These are phyloP conservation scores for Suhomyces chickasaworum DNA, from an alignment of 1,139 yeast genomes.

Conservation along the genomic window DNA sequence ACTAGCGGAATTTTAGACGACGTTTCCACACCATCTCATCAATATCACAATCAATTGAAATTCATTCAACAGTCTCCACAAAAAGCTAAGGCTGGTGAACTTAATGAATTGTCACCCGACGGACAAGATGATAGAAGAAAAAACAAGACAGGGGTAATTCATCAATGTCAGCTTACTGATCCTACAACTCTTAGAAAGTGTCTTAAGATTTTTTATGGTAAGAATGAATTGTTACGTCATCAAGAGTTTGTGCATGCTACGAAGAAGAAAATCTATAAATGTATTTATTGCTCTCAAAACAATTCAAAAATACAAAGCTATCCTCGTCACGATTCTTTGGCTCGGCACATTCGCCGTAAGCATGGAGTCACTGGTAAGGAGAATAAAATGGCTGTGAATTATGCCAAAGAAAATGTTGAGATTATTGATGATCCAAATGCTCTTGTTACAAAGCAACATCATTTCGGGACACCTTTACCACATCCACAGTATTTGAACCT, in stretches of 20 bases:
- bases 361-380: constrained; percentile 52
- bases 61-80: constrained; percentile 16
- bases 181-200: constrained; percentile 37
- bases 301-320: constrained; percentile 46
- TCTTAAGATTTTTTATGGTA: constrained; percentile 47
- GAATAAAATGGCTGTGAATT: constrained; percentile 49
- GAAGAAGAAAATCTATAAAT: constrained; percentile 45
- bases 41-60: constrained; percentile 15
- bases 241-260: constrained; percentile 54
- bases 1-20: constrained; percentile 1
- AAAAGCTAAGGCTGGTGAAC: constrained; percentile 7
- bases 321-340: constrained; percentile 50
- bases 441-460: constrained; percentile 17
- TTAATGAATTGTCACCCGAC: constrained; percentile 10
- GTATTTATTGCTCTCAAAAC: constrained; percentile 43
- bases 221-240: constrained; percentile 47
- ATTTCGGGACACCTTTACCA: constrained; percentile 30
- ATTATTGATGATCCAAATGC: constrained; percentile 35
- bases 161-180: constrained; percentile 45
- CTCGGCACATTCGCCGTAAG: constrained; percentile 48
- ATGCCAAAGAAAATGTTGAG: constrained; percentile 49
- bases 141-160: constrained; percentile 36
- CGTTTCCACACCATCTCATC: not conserved
- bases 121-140: constrained; percentile 22
- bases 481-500: constrained; percentile 35